Evolutionary conservation across 1,284 basidiomycete genomes (phyloP), one percentile per base, ranked within the genome.

Genomic region (Microbotryum violaceum): DNA sequence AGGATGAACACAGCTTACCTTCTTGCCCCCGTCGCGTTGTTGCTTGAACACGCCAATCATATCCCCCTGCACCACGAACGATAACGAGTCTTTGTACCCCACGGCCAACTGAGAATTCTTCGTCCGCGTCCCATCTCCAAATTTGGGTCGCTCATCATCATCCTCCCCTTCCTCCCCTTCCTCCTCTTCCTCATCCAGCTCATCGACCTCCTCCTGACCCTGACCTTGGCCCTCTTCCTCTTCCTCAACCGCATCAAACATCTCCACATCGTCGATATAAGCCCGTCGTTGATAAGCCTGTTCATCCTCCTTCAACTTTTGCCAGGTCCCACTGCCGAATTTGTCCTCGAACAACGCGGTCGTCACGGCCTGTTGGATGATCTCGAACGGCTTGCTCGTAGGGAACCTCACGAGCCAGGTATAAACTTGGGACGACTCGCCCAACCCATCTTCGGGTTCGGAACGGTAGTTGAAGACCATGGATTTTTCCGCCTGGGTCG

Each of bases 1-100:
- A 8, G 14, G 16, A 25, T 18, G 10, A 25, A 18, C 6, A 48
- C 7, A 58, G 58, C 62, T 42, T 12, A 67, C 63, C 63, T 70
- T 70, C 61, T 72, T 72, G n/a, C 68, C 68, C 2, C 64, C 82
- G 60, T 89, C 87, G 31, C 59, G 45, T 81, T 82, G 8, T 84
- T 82, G 74, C 67, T 83, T 86, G 79, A 98, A 99, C n/a, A 97
- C 91, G 21, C 96, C 96, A 66, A 99, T 97, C 76, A 89, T 92
- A 77, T 88, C 88, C 46, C 93, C 94, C 49, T 96, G 86, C 25
- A 93, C 87, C 62, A 99, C 94, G 71, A 94, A 97, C 14, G 94
- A 93, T 49, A 56, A 4, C 37, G 37, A 18, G 37, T 92, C 90
- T 77, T 91, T 94, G 82, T 97, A 94, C 6, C 96, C 96, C 50